phyloP scores from a whole-genome alignment of 768 basidiomycete species.

The Mycena venus region DNA sequence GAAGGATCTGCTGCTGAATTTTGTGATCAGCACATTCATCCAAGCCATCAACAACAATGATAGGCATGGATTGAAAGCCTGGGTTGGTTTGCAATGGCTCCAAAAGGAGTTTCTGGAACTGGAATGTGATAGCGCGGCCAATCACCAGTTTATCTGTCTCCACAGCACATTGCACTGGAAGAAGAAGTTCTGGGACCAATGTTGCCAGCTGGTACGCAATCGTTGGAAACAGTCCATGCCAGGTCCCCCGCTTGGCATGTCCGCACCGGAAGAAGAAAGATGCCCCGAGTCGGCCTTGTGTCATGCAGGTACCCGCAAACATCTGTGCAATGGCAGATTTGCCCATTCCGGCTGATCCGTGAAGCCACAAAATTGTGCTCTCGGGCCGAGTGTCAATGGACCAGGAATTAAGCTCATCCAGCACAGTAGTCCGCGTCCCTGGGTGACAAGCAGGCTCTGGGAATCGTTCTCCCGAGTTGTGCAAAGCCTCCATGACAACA shows the following conservation, averaged over 20 bases:
- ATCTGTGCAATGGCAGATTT: no score
- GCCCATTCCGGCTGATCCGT: conserved; percentile 36
- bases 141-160: conserved; percentile 27
- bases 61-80: background rate
- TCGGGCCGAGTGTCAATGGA: background rate
- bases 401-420: background rate
- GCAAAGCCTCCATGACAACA: background rate
- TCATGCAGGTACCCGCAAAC: no score
- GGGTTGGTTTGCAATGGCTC: conserved; percentile 15
- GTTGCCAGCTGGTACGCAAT: conserved; percentile 41
- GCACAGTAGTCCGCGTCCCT: background rate
- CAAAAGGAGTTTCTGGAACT: conserved; percentile 31
- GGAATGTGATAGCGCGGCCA: conserved; percentile 12
- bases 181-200: conserved; percentile 7
- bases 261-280: conserved; percentile 49
- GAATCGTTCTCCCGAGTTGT: background rate
- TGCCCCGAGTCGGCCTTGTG: no score
- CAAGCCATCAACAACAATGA: conserved; percentile 1
- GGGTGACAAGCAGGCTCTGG: no score
- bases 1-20: conserved; percentile 1
- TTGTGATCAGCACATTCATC: background rate
- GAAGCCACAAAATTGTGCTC: conserved; percentile 30
- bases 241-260: conserved; percentile 38
- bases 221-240: conserved; percentile 40
- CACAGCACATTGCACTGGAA: conserved; percentile 18